Evolutionary conservation across 805 yeast species (phyloP).

Genomic region (Lachancea cidri): DNA sequence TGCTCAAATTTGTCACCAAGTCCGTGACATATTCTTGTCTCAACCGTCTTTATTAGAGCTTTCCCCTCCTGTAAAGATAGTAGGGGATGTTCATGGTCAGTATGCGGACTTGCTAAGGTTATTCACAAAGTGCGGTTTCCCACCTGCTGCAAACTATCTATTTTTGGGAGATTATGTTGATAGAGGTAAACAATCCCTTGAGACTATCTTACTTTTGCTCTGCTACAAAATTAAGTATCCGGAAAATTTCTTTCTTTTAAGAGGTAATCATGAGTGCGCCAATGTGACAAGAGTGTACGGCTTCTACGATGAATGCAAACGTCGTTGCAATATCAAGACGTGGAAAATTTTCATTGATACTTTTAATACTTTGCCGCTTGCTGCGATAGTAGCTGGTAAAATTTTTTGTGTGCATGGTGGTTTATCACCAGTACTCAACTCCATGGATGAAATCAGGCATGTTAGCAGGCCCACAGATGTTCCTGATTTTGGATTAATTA

Average conservation of each 20-base stretch:
- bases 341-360: conserved; percentile 95
- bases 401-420: conserved; percentile 91
- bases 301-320: conserved; percentile 95
- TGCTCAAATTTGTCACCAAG: conserved; percentile 75
- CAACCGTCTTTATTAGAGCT: conserved; percentile 89
- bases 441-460: conserved; percentile 61
- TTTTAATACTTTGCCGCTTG: conserved; percentile 90
- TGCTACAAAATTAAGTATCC: conserved; percentile 97
- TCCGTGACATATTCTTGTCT: conserved; percentile 81
- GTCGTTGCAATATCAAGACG: conserved; percentile 84
- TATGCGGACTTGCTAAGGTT: conserved; percentile 85
- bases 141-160: conserved; percentile 87
- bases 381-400: conserved; percentile 92
- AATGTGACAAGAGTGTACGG: conserved; percentile 96
- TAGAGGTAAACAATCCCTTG: conserved; percentile 93
- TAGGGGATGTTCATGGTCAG: conserved; percentile 96
- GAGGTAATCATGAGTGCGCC: conserved; percentile 98
- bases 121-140: conserved; percentile 94
- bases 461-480: conserved; percentile 80
- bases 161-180: conserved; percentile 97
- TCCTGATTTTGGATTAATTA: conserved; percentile 72
- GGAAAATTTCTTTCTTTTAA: conserved; percentile 83
- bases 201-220: conserved; percentile 78
- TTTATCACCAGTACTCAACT: conserved; percentile 62
- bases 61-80: conserved; percentile 74